These are phyloP conservation scores for Globisporangium yorkense DNA, from an alignment of 352 stramenopile species.

Conservation along the genomic window DNA sequence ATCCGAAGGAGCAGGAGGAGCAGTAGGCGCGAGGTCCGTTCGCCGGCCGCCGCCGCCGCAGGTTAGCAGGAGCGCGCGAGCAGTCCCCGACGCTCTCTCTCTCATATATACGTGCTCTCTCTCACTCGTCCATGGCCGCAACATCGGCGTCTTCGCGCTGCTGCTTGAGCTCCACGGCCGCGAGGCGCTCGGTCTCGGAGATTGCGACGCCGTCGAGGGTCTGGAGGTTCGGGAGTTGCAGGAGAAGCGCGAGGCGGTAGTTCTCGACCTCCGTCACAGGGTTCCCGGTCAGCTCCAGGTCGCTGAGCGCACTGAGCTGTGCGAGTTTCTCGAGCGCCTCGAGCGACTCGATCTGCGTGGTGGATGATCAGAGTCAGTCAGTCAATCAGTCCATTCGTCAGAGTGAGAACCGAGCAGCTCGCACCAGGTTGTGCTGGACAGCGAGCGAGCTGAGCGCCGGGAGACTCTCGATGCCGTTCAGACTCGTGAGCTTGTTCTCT, in stretches of 20 bases:
- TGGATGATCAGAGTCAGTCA: background rate
- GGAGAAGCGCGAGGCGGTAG: constrained; percentile 46
- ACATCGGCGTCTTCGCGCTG: constrained; percentile 27
- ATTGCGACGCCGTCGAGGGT: constrained; percentile 55
- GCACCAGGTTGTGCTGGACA: constrained; percentile 59
- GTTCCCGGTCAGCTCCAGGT: constrained; percentile 49
- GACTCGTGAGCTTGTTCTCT: constrained; percentile 58
- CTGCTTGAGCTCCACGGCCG: constrained; percentile 51
- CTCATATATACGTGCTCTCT: background rate
- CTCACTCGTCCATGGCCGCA: constrained; percentile 15
- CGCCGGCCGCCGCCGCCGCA: background rate
- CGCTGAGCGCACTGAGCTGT: constrained; percentile 29
- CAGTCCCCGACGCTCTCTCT: constrained; percentile 14
- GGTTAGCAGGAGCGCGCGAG: constrained; percentile 6
- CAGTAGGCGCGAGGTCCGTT: constrained; percentile 35
- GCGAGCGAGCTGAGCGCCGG: constrained; percentile 33
- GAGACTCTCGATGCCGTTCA: constrained; percentile 51
- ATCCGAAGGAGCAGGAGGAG: constrained; percentile 80
- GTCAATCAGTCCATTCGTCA: background rate
- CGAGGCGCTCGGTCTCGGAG: constrained; percentile 57
- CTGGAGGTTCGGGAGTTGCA: constrained; percentile 41
- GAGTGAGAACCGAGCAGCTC: background rate
- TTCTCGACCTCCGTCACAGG: constrained; percentile 46
- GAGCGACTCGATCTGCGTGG: constrained; percentile 41
- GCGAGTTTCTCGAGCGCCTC: constrained; percentile 41